Evolutionary conservation across 2,329 filamentous ascomycete genomes (phyloP).

Genomic region (Cephalotrichum gorgonifer): DNA sequence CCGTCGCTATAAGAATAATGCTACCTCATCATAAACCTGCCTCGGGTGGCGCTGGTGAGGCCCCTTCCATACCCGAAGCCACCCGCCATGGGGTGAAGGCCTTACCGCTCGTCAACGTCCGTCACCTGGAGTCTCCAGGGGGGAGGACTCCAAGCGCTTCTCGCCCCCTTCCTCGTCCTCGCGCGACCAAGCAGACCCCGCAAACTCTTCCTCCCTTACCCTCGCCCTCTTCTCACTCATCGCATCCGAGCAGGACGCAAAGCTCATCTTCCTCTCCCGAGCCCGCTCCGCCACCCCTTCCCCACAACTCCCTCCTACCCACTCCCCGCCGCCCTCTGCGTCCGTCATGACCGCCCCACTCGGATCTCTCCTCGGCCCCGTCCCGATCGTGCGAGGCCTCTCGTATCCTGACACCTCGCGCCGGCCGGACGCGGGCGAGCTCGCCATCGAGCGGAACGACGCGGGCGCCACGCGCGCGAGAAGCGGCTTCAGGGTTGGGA

Average conservation of each 20-base stretch:
- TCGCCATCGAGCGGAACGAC: background rate
- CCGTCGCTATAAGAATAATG: too few relatives aligned
- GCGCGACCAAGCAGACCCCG: constrained; percentile 1
- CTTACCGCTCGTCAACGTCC: background rate
- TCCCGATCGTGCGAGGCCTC: constrained; percentile 12
- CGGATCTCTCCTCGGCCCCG: constrained; percentile 5
- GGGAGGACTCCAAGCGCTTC: background rate
- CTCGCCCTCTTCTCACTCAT: background rate
- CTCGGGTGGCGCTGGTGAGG: too few relatives aligned
- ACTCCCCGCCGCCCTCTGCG: background rate
- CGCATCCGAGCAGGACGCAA: constrained; percentile 1
- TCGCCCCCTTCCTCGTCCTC: background rate
- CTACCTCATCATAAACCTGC: too few relatives aligned
- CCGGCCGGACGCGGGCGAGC: too few relatives aligned
- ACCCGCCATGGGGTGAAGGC: too few relatives aligned
- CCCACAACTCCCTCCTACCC: constrained; percentile 1
- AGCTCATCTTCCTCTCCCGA: constrained; percentile 3
- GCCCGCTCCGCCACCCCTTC: background rate
- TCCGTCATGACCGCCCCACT: background rate
- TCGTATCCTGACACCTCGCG: constrained; percentile 2
- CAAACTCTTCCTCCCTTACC: constrained; percentile 3
- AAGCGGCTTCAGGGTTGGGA: constrained; percentile 26
- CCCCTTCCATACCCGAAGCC: too few relatives aligned
- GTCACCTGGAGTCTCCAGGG: background rate
- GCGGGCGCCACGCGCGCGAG: constrained; percentile 24